Evolutionary conservation across 306 rosid species (phyloP).

Genomic region (Vicia villosa): DNA sequence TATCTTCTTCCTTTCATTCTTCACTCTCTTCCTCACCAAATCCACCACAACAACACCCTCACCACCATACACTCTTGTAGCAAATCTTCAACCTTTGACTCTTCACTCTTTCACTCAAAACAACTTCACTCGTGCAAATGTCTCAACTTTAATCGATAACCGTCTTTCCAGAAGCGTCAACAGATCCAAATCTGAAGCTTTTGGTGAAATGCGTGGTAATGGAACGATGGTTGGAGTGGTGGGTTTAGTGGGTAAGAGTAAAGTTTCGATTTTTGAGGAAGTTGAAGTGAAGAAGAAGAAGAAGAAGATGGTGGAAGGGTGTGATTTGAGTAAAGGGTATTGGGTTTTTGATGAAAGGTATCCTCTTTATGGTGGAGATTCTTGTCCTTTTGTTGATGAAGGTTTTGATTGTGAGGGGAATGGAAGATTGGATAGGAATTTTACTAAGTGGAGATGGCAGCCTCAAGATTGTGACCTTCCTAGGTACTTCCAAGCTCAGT

Average conservation of each 20-base stretch:
- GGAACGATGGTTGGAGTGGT: constrained; percentile 28
- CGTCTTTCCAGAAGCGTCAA: constrained; percentile 41
- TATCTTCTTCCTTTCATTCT: constrained; percentile 56
- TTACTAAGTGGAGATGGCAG: constrained; percentile 85
- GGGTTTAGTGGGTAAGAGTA: constrained; percentile 30
- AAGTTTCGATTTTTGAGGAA: constrained; percentile 34
- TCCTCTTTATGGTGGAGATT: constrained; percentile 61
- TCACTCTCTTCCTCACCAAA: constrained; percentile 63
- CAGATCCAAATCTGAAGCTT: constrained; percentile 40
- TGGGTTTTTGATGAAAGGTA: constrained; percentile 86
- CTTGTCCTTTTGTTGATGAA: constrained; percentile 89
- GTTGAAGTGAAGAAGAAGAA: constrained; percentile 33
- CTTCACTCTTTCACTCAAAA: constrained; percentile 44
- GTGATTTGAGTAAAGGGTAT: constrained; percentile 73
- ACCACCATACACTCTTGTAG: constrained; percentile 37
- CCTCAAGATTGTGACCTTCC: constrained; percentile 67
- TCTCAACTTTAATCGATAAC: constrained; percentile 46
- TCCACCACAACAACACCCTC: constrained; percentile 45
- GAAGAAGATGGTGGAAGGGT: constrained; percentile 35
- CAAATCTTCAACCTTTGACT: constrained; percentile 46
- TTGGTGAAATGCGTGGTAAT: constrained; percentile 35
- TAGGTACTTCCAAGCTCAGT: constrained; percentile 49
- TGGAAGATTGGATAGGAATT: constrained; percentile 79
- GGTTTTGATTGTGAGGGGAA: constrained; percentile 85
- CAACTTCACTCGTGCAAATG: constrained; percentile 47